These are phyloP conservation scores for Fusarium coicis DNA, from an alignment of 2,329 filamentous ascomycete genomes.

Conservation along the genomic window DNA sequence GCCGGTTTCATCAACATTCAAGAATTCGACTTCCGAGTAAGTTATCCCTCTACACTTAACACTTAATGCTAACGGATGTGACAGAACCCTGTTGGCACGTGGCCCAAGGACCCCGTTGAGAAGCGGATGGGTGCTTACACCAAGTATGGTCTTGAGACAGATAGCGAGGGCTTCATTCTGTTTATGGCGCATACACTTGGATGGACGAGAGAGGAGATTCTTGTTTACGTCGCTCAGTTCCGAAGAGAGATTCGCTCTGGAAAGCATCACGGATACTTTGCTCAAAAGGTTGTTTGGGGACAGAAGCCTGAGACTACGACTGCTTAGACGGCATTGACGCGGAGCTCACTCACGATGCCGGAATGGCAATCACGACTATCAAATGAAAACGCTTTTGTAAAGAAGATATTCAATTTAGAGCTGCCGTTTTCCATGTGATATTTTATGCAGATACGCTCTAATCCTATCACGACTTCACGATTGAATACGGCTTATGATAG, in stretches of 20 bases:
- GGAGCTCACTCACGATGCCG: rapidly evolving
- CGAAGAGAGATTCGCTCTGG: conserved; percentile 45
- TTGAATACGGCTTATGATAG: rapidly evolving
- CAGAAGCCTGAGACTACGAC: conserved; percentile 47
- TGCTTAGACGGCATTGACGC: rapidly evolving
- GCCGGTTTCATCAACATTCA: conserved; percentile 39
- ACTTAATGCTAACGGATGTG: rapidly evolving
- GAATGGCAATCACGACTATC: background rate
- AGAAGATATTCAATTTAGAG: background rate
- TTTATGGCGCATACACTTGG: conserved; percentile 51
- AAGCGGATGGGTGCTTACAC: conserved; percentile 44
- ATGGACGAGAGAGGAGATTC: conserved; percentile 50
- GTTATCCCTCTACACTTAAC: rapidly evolving
- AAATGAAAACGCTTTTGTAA: rapidly evolving
- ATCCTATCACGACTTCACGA: background rate
- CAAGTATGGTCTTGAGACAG: conserved; percentile 48
- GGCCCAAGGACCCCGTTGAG: conserved; percentile 19
- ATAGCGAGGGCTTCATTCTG: conserved; percentile 50
- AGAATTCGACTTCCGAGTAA: conserved; percentile 39
- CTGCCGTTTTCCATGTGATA: rapidly evolving
- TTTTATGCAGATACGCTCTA: rapidly evolving
- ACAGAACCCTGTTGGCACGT: conserved; percentile 38
- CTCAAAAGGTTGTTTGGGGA: conserved; percentile 45
- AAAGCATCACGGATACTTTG: conserved; percentile 47
- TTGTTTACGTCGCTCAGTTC: conserved; percentile 49